Base-by-base conservation (phyloP, 2,329 filamentous ascomycete species). In the Calonectria pseudoreteaudii region DNA sequence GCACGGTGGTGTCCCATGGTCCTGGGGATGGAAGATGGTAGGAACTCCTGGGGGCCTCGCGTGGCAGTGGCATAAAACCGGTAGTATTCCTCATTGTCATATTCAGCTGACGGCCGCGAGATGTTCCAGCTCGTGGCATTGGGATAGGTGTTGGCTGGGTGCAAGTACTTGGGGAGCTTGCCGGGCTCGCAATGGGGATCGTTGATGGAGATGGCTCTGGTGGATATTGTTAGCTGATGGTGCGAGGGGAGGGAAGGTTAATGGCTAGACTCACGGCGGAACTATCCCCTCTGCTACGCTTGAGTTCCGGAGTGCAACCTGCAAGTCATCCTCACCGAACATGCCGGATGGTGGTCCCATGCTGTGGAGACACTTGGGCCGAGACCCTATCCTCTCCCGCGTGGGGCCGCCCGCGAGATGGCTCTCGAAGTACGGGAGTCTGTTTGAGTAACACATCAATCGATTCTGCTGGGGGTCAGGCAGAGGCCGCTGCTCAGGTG, bases 401-500 rank as follows among this genome's bases (percentile, higher is more conserved):
- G 36, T 23, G 38, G 65, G 13, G 18, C 38, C 56, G 20, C 38
- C 64, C 16, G 36, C 11, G 9, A 58, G 9, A n/a, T 38, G 28
- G 16, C 6, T 18, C 10, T 44, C 28, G 16, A 20, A 72, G 66
- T 65, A 72, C 6, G 52, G 53, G 6, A 31, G 14, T 56, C 16
- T 41, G 56, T 5, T 10, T 31, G 26, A 49, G 23, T 14, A 44
- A 23, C 56, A 20, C n/a, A 66, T n/a, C 20, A 58, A 16, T 3
- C 38, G 28, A 28, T 58, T 60, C 26, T 71, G 76, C 28, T 47
- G 62, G 44, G 74, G 64, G 9, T 67, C 60, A 9, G 78, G 78
- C 7, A 80, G 64, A 13, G 71, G 71, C 18, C 68, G 79, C 62
- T 79, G 78, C 58, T 74, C 68, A 1, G 77, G 77, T 4, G 76